A percentile compares a stretch with the other conserved stretches of the same genome.
phyloP scores from a whole-genome alignment of 2,329 filamentous ascomycete species.

The Diaporthe australafricana region DNA sequence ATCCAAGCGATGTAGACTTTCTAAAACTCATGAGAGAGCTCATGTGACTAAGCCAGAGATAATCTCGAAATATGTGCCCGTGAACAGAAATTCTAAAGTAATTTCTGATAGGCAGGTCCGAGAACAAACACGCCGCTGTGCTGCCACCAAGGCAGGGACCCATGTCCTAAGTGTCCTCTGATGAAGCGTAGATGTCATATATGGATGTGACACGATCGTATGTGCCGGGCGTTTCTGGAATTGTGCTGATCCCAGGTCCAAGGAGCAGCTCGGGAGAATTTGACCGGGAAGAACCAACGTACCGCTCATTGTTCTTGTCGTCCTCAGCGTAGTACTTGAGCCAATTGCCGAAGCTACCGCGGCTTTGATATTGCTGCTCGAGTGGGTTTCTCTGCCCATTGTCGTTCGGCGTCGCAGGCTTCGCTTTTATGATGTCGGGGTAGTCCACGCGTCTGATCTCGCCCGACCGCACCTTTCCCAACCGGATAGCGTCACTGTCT shows the following conservation, averaged over 20 bases:
- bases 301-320: background rate
- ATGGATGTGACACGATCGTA: slow-evolving; percentile 35
- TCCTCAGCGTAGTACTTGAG: slow-evolving; percentile 29
- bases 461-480: slow-evolving; percentile 9
- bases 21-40: no score
- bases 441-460: slow-evolving; percentile 5
- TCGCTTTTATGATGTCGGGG: background rate
- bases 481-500: slow-evolving; percentile 13
- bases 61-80: background rate
- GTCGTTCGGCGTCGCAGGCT: slow-evolving; percentile 7
- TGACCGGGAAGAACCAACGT: background rate
- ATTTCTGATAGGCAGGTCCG: background rate
- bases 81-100: background rate
- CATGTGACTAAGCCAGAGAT: background rate
- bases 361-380: slow-evolving; percentile 1
- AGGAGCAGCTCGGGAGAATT: background rate
- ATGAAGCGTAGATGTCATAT: slow-evolving; percentile 33
- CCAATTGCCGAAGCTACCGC: slow-evolving; percentile 26
- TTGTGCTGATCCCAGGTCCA: background rate
- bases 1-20: background rate
- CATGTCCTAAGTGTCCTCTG: background rate
- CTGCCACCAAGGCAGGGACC: background rate
- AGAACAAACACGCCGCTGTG: background rate
- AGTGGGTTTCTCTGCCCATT: background rate
- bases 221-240: background rate